Base-by-base conservation (phyloP, 768 basidiomycete species). In the Rhizopogon vinicolor region DNA sequence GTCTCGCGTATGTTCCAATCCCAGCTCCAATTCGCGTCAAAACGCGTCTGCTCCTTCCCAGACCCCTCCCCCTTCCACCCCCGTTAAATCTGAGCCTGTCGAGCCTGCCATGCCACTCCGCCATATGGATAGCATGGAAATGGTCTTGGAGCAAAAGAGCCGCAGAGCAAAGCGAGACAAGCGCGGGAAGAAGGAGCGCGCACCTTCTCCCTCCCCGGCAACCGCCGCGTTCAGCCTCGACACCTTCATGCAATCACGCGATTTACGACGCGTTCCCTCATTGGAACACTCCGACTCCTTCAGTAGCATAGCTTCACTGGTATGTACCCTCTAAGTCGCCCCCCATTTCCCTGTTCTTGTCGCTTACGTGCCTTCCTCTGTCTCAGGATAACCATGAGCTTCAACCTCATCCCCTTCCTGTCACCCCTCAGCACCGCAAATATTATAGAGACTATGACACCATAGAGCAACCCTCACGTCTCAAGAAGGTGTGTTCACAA, bases 101-200 rank as follows among this genome's bases (percentile, higher is more conserved):
- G 86, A 88, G 54, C 68, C 65, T 22, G 51, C 72, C 43, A 66
- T 79, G 51, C 78, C 83, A 12, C 67, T 75, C 22, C 81, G 86
- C 31, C 82, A 79, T 37, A 81, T 82, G 70, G 85, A 86, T 59
- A 87, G 78, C 65, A 90, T 91, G 89, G 86, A 91, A 58, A 72
- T 81, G 72, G 81, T 91, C 41, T 79, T 91, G 58, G 89, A 90
- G 67, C 80, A 85, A 44, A 86, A 88, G 66, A 76, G 68, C 56
- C 78, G 83, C 53, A 81, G 79, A 58, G 78, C 67, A 54, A 78
- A 75, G 62, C 80, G 74, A 52, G 83, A 80, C 53, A 79, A 81
- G 65, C 70, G 69, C 56, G 59, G 56, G 44, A 77, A 72, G 58
- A 74, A 69, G 54, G 85, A 82, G 56, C 76, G 81, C 62, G 75